Evolutionary conservation across 2,329 filamentous ascomycete species (phyloP), one percentile per base, ranked within the genome.

Genomic region (Clarireedia paspali): DNA sequence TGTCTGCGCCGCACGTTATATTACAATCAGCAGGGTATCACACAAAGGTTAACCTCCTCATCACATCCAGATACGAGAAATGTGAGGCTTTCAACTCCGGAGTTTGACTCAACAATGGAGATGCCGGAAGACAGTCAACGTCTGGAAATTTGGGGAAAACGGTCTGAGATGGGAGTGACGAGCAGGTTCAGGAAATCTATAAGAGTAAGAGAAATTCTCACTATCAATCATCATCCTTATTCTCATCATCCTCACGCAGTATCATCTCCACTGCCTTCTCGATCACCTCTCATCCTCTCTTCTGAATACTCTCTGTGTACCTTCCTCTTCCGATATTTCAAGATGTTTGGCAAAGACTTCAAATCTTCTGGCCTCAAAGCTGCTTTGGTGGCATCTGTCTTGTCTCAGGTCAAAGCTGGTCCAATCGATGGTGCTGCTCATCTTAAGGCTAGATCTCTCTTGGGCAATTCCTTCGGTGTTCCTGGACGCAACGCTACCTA

Each of bases 401-500:
- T 42, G n/a, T 47, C 55, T 26, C 50, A 54, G 26, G 30, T 30
- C 2, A 36, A 49, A 42, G 54, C 54, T 39, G 26, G 27, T n/a
- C 53, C 47, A 26, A 39, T 42, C 12, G 10, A 34, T 3, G 6
- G 27, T 10, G 20, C 27, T 17, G 38, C 48, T 17, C 45, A 55
- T 27, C 48, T 56, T 7, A 52, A 52, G 47, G 55, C 49, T 45
- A 36, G 49, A 44, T 6, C 42, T 24, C 50, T 57, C 26, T 27
- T 57, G 7, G 55, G 55, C 23, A 30, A 24, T 26, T 57, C 55
- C 20, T 57, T 57, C 15, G 55, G 55, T 53, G 44, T 49, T 27
- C 55, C 55, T 49, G 50, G 50, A 39, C 30, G 36, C 10, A 45
- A 57, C 23, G 55, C 44, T n/a, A 49, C 55, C n/a, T 57, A 57